These are phyloP conservation scores for Nematodospora valgi DNA, from an alignment of 805 yeast species.

Conservation along the genomic window DNA sequence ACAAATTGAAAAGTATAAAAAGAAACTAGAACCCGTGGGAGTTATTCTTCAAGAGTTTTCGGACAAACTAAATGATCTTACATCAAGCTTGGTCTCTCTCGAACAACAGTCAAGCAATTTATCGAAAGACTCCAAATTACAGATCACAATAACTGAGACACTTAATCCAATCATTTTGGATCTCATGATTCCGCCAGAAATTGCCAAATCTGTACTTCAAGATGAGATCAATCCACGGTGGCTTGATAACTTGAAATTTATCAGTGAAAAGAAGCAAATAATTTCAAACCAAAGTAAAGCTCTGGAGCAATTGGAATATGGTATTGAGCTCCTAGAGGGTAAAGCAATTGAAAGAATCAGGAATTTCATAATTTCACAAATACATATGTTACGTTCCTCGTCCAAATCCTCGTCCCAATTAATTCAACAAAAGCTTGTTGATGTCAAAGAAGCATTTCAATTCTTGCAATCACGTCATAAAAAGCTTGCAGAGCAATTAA, in stretches of 20 bases:
- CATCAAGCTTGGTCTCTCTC: constrained; percentile 28
- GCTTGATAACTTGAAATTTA: constrained; percentile 61
- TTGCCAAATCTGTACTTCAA: constrained; percentile 53
- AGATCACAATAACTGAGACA: constrained; percentile 30
- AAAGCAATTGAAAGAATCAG: constrained; percentile 76
- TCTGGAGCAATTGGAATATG: constrained; percentile 26
- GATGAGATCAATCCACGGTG: constrained; percentile 60
- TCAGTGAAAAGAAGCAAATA: constrained; percentile 58
- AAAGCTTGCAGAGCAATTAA: constrained; percentile 66
- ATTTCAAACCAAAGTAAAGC: constrained; percentile 25
- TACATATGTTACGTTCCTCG: constrained; percentile 59
- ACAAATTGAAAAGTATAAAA: constrained; percentile 26
- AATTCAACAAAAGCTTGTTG: constrained; percentile 63
- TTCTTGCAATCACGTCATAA: constrained; percentile 56
- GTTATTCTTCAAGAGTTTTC: constrained; percentile 55
- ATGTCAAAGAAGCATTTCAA: constrained; percentile 56
- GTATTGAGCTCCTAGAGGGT: constrained; percentile 49
- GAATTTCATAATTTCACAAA: constrained; percentile 59
- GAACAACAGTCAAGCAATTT: constrained; percentile 33
- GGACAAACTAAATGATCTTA: constrained; percentile 37
- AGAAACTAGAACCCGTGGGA: constrained; percentile 48
- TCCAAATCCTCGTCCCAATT: constrained; percentile 65
- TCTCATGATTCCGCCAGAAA: constrained; percentile 69
- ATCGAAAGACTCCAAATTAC: constrained; percentile 24
- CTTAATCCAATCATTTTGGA: constrained; percentile 78